Base-by-base conservation (phyloP, 257 asterid species). In the Rauvolfia tetraphylla region DNA sequence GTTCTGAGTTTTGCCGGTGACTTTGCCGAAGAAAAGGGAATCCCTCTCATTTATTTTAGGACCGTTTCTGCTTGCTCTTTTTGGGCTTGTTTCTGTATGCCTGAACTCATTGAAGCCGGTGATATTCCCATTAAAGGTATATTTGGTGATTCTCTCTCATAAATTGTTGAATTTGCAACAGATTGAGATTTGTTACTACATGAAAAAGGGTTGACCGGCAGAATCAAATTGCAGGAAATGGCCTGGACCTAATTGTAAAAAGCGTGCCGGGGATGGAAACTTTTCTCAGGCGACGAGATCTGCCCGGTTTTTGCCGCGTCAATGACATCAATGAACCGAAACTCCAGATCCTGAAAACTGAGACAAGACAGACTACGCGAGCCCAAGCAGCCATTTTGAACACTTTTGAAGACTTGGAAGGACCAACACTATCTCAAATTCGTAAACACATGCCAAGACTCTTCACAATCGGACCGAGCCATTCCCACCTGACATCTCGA, bases 361-460 rank as follows among this genome's bases (percentile, higher is more conserved):
- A 66, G 38, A 53, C 82, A 22, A 42, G 48, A n/a, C 73, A 76
- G 5, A 25, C 78, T 15, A 62, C 81, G 3, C 75, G 85, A 70
- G 83, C 81, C 25, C 80, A 79, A 51, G 84, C 81, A 0, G 49
- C 56, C 27, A 85, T 85, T 23, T 22, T 82, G 53, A 85, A 85
- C 80, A 74, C 88, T 1, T 82, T 85, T 18, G 81, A 82, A 49
- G 83, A 85, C 4, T 62, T 85, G 9, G 88, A 85, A 34, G 81
- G 78, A 17, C 79, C 84, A 12, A 34, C 74, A 5, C 44, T 82
- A 15, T 65, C 72, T 31, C 75, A 62, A 20, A 61, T 85, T 6
- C 84, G 84, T 0, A 71, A 77, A 38, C 51, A 46, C 36, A 38
- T 69, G n/a, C 78, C 88, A 4, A 74, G 75, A 42, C 44, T 83